Evolutionary conservation across 768 basidiomycete genomes (phyloP).

Genomic region (Phylloporus sp.): DNA sequence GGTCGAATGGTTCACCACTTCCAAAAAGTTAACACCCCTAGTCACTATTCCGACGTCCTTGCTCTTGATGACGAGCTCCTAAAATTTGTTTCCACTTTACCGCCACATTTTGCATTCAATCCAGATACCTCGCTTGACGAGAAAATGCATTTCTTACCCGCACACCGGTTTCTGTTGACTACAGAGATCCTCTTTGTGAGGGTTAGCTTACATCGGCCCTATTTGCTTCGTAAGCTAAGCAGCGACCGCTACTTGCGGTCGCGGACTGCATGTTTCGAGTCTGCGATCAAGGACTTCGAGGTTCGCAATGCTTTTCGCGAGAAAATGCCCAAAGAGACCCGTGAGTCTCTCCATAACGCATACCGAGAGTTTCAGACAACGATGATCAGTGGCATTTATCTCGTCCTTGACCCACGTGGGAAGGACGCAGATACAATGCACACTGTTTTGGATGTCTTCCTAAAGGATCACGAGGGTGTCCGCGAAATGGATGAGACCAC

Average conservation of each 20-base stretch:
- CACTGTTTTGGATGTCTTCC: conserved; percentile 71
- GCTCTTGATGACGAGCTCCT: conserved; percentile 80
- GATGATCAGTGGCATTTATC: conserved; percentile 86
- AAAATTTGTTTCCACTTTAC: conserved; percentile 69
- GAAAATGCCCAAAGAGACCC: conserved; percentile 56
- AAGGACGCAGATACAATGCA: conserved; percentile 70
- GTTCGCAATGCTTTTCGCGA: conserved; percentile 69
- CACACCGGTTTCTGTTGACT: conserved; percentile 84
- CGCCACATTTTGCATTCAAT: conserved; percentile 71
- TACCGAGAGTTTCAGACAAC: conserved; percentile 87
- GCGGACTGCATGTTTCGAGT: conserved; percentile 84
- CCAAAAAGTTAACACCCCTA: conserved; percentile 74
- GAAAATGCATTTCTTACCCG: conserved; percentile 58
- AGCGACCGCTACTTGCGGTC: conserved; percentile 82
- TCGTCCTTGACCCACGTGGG: conserved; percentile 75
- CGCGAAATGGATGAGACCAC: conserved; percentile 81
- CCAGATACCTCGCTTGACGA: conserved; percentile 79
- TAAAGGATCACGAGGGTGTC: conserved; percentile 49
- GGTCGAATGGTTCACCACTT: conserved; percentile 92
- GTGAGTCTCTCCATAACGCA: conserved; percentile 71
- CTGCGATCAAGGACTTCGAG: conserved; percentile 82
- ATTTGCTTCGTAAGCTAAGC: conserved; percentile 69
- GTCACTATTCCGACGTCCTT: conserved; percentile 81
- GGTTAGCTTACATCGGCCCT: conserved; percentile 83
- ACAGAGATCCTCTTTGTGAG: conserved; percentile 88